Percentiles rank a stretch among this genome's conserved stretches.
phyloP scores from a whole-genome alignment of 768 basidiomycete species.

The Podaxis pistillaris region DNA sequence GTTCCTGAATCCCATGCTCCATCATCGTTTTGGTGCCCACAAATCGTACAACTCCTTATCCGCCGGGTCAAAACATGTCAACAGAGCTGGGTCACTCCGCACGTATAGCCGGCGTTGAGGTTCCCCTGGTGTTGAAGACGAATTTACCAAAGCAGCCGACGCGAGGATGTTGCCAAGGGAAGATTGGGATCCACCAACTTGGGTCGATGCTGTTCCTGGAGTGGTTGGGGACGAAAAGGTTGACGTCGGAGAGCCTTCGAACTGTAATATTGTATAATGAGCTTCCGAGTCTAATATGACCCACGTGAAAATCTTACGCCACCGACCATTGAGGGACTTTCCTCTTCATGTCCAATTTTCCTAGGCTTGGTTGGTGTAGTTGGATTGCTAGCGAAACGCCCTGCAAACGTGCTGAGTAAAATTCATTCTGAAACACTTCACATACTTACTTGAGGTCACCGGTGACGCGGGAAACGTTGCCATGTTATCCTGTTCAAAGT shows the following conservation, averaged over 20 bases:
- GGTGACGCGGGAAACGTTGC: neutral
- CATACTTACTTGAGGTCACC: neutral
- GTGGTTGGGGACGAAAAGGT: conserved; percentile 33
- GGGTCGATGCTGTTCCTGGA: conserved; percentile 22
- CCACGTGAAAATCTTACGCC: neutral
- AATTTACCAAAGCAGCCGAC: neutral
- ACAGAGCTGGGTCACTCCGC: conserved; percentile 62
- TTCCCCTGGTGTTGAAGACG: neutral
- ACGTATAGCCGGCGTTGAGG: conserved; percentile 40
- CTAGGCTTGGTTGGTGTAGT: conserved; percentile 2
- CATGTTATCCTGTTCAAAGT: neutral
- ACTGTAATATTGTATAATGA: neutral
- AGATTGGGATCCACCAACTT: conserved; percentile 26
- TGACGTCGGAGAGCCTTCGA: conserved; percentile 28
- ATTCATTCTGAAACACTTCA: neutral
- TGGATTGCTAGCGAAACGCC: conserved; percentile 1
- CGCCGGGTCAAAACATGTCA: conserved; percentile 72
- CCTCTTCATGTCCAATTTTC: neutral
- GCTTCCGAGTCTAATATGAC: neutral
- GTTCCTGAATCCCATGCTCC: neutral
- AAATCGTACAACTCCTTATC: conserved; percentile 78
- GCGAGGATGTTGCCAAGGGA: conserved; percentile 19
- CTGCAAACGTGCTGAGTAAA: neutral
- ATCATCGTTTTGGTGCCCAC: conserved; percentile 60
- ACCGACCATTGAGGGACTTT: neutral